phyloP scores from a whole-genome alignment of 495 filamentous ascomycete genomes.

The Lophiotrema nucula region DNA sequence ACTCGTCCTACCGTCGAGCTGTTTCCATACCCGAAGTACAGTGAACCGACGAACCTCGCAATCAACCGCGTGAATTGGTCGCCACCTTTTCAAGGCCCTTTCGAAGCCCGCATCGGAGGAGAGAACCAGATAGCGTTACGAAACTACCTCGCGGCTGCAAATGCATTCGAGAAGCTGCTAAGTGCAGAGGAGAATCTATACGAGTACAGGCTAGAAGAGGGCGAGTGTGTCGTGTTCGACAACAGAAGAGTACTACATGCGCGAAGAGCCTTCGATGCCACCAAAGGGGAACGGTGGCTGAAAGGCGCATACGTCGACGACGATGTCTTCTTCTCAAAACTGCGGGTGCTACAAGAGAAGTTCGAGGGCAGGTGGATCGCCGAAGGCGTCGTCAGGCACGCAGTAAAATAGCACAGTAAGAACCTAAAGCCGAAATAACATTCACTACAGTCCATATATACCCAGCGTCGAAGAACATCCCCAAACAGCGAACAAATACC shows the following conservation, averaged over 20 bases:
- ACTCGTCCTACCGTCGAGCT: slow-evolving; percentile 55
- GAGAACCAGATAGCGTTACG: slow-evolving; percentile 21
- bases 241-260: slow-evolving; percentile 80
- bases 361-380: slow-evolving; percentile 29
- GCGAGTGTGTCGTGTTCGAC: slow-evolving; percentile 83
- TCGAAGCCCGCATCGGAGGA: slow-evolving; percentile 35
- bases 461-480: too few relatives aligned
- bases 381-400: slow-evolving; percentile 22
- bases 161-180: slow-evolving; percentile 48
- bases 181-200: slow-evolving; percentile 54
- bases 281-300: slow-evolving; percentile 68
- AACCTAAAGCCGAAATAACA: too few relatives aligned
- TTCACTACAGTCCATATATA: too few relatives aligned
- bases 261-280: slow-evolving; percentile 64
- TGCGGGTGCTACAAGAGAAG: slow-evolving; percentile 44
- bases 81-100: slow-evolving; percentile 63
- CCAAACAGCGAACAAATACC: too few relatives aligned
- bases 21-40: slow-evolving; percentile 30
- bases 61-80: slow-evolving; percentile 62
- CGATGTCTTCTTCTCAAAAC: slow-evolving; percentile 60
- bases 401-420: slow-evolving; percentile 11
- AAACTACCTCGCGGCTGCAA: slow-evolving; percentile 42
- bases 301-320: slow-evolving; percentile 80
- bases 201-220: slow-evolving; percentile 69
- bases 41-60: slow-evolving; percentile 25